Percentiles rank a stretch among this genome's conserved stretches.
Conservation (phyloP, 192 early-diverging fungal species). For the Geranomyces michiganensis region DNA sequence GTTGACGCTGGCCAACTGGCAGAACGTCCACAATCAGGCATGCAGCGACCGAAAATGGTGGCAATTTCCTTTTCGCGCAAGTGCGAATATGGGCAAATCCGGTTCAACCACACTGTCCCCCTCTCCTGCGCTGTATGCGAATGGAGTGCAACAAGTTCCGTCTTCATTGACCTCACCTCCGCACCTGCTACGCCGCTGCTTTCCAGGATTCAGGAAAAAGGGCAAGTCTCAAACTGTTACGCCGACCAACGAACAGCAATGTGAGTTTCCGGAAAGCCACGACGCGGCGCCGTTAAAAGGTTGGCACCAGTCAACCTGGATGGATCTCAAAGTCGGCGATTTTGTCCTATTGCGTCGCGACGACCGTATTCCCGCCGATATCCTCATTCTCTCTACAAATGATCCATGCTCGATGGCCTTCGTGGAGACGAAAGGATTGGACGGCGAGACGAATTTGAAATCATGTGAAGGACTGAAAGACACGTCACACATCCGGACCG, state of each 20-base stretch:
- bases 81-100: neutral
- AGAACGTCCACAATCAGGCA: conserved; percentile 51
- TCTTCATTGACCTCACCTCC: no score
- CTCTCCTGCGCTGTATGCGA: no score
- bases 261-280: neutral
- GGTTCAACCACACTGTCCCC: no score
- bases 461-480: conserved; percentile 68
- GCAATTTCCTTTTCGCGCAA: neutral
- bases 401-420: conserved; percentile 76
- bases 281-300: neutral
- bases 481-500: conserved; percentile 65
- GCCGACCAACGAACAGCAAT: neutral
- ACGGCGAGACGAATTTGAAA: conserved; percentile 98
- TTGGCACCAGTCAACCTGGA: conserved; percentile 76
- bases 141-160: no score
- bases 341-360: conserved; percentile 79
- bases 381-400: conserved; percentile 78
- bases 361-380: conserved; percentile 83
- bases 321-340: conserved; percentile 83
- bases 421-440: conserved; percentile 93
- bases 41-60: neutral
- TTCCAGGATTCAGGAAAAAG: neutral
- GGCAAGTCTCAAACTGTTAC: conserved; percentile 2
- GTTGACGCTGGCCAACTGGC: conserved; percentile 54
- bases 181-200: no score